Evolutionary conservation across 2,329 filamentous ascomycete species (phyloP), one percentile per base, ranked within the genome.

Genomic region (Phyllosticta capitalensis): DNA sequence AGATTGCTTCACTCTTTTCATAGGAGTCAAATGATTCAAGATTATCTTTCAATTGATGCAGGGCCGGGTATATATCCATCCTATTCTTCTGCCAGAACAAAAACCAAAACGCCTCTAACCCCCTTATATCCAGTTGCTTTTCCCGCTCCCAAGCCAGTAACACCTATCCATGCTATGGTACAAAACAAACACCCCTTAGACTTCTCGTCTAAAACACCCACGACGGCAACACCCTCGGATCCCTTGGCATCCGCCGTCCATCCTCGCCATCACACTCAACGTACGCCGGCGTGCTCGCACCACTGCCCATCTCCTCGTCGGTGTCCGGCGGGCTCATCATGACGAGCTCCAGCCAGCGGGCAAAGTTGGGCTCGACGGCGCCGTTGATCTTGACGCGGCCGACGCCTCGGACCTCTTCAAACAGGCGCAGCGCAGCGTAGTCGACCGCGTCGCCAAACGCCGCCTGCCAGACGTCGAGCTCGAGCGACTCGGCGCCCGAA

Each of bases 401-500:
- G 4, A 81, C 77, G 0, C 74, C 78, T 56, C 78, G 68, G 0
- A 81, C 71, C 0, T 71, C 75, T 54, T 75, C 73, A 61, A 81
- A 79, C 38, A 78, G 64, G 53, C 63, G 70, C 66, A 81, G 63
- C 1, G 76, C 74, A 0, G 65, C 63, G 28, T 74, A 75, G 60
- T 76, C 75, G 22, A 72, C 76, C 12, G 64, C 67, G 26, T 68
- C 67, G 38, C 38, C 17, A 55, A 68, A 72, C 63, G 66, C 67
- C 1, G 74, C 67, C 65, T 81, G 77, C 65, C 77, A 79, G 3
- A 78, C 77, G 51, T 78, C 74, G n/a, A 82, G 68, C 56, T 78
- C 76, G 19, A 82, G 66, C 58, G 73, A 74, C 52, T 80, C 76
- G 0, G 72, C 68, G 1, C 74, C 76, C 0, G 69, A 73, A 63